These are phyloP conservation scores for Metschnikowia aberdeeniae DNA, from an alignment of 805 yeast genomes.

Conservation along the genomic window DNA sequence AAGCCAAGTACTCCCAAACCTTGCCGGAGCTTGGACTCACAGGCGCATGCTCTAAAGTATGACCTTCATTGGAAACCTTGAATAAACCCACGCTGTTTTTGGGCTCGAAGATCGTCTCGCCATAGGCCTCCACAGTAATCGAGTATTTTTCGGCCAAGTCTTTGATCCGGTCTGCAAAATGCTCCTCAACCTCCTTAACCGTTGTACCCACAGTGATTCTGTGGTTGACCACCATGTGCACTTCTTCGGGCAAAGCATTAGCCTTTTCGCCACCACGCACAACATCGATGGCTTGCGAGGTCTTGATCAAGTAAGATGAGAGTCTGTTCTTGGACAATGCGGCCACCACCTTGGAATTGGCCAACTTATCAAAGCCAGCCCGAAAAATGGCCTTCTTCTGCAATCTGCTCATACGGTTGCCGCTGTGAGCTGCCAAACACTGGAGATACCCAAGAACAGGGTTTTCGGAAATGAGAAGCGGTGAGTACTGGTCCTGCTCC, in stretches of 20 bases:
- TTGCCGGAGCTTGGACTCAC: constrained; percentile 22
- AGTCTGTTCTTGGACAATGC: constrained; percentile 17
- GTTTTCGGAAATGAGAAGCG: constrained; percentile 47
- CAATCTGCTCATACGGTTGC: constrained; percentile 20
- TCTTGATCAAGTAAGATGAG: constrained; percentile 26
- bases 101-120: constrained; percentile 6
- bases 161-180: constrained; percentile 29
- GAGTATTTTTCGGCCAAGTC: constrained; percentile 13
- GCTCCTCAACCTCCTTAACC: constrained; percentile 20
- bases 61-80: constrained; percentile 5
- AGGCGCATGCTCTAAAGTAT: constrained; percentile 12
- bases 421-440: constrained; percentile 56
- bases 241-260: constrained; percentile 38
- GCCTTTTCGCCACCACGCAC: constrained; percentile 36
- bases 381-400: constrained; percentile 30
- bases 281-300: constrained; percentile 34
- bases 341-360: constrained; percentile 26
- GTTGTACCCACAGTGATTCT: constrained; percentile 31
- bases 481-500: constrained; percentile 53
- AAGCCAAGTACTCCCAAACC: constrained; percentile 42
- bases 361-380: constrained; percentile 33
- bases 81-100: constrained; percentile 6
- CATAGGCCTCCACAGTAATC: constrained; percentile 13
- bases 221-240: constrained; percentile 29
- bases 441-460: constrained; percentile 58